phyloP scores from a whole-genome alignment of 2,329 filamentous ascomycete genomes.

The Talaromyces sp. region DNA sequence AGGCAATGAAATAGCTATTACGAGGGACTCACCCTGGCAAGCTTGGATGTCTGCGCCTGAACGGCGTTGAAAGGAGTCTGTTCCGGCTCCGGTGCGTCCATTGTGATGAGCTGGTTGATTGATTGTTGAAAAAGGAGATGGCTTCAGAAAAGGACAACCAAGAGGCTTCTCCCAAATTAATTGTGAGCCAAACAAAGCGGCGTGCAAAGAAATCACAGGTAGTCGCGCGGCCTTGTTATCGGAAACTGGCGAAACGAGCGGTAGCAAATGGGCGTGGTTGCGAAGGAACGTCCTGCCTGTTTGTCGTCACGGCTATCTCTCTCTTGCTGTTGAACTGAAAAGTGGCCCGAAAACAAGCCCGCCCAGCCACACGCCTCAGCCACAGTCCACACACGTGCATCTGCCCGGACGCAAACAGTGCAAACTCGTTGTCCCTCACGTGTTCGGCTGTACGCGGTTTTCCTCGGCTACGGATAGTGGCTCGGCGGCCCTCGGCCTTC shows the following conservation, averaged over 20 bases:
- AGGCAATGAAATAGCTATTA: not conserved
- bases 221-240: not conserved
- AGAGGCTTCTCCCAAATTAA: not conserved
- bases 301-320: not conserved
- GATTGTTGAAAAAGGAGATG: slow-evolving; percentile 2
- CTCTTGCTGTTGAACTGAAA: not conserved
- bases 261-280: not conserved
- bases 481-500: not conserved
- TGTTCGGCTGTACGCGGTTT: slow-evolving; percentile 11
- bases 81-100: slow-evolving; percentile 85
- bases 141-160: not conserved
- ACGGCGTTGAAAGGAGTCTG: slow-evolving; percentile 89
- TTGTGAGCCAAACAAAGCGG: not conserved
- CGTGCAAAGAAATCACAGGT: not conserved
- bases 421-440: slow-evolving; percentile 11
- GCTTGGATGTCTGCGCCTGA: slow-evolving; percentile 65
- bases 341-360: not conserved
- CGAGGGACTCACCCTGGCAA: slow-evolving; percentile 34
- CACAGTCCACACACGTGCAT: slow-evolving; percentile 6
- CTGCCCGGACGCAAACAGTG: slow-evolving; percentile 5
- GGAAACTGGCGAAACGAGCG: not conserved
- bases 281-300: not conserved
- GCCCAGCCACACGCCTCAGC: not conserved
- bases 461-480: slow-evolving; percentile 1
- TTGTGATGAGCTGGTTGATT: slow-evolving; percentile 37